Evolutionary conservation across 192 early-diverging fungal genomes (phyloP).

Genomic region (Coemansia sp.): DNA sequence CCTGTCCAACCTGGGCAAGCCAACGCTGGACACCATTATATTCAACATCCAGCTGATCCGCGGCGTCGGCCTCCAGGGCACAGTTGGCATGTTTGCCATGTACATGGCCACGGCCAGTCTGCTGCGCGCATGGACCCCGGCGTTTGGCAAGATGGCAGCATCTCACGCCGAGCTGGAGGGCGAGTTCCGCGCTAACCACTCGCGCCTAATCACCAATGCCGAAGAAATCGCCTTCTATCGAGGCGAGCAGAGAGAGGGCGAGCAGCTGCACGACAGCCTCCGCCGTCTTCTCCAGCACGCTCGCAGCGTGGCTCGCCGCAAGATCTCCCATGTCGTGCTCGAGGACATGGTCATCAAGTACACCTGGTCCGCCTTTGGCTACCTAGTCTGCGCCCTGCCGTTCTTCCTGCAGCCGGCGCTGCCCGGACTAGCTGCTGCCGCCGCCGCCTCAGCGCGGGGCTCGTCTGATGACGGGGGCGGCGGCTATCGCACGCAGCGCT

Average conservation of each 20-base stretch:
- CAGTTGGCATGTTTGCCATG: constrained; percentile 79
- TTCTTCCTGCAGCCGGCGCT: constrained; percentile 76
- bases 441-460: background rate
- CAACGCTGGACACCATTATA: constrained; percentile 90
- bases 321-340: constrained; percentile 88
- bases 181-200: constrained; percentile 94
- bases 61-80: constrained; percentile 83
- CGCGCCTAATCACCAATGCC: constrained; percentile 92
- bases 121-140: constrained; percentile 85
- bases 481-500: constrained; percentile 72
- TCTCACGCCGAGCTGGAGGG: constrained; percentile 89
- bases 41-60: constrained; percentile 89
- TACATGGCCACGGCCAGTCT: constrained; percentile 78
- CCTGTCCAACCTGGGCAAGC: constrained; percentile 94
- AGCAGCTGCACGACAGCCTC: constrained; percentile 78
- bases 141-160: constrained; percentile 95
- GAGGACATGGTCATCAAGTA: constrained; percentile 99
- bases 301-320: constrained; percentile 77
- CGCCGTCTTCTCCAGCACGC: constrained; percentile 78
- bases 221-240: constrained; percentile 95
- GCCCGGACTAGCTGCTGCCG: constrained; percentile 43
- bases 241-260: constrained; percentile 81
- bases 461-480: constrained; percentile 11
- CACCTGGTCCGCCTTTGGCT: constrained; percentile 90
- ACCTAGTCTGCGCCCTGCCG: constrained; percentile 81